Base-by-base conservation (phyloP, 495 filamentous ascomycete species). In the Daldinia loculata region DNA sequence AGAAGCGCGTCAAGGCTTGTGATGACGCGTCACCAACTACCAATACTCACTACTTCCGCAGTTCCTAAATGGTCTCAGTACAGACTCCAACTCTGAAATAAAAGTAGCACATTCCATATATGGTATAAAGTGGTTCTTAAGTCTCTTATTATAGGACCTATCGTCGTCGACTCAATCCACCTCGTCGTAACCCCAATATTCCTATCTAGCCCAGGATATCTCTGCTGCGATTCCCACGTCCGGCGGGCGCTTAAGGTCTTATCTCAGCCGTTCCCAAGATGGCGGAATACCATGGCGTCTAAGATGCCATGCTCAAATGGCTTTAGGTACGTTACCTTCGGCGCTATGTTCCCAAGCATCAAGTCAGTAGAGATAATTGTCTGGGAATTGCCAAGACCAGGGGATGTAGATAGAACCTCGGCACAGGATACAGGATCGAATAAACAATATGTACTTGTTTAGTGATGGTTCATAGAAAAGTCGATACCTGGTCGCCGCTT, bases 61-160 rank as follows among this genome's bases (percentile, higher is more conserved):
- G 8, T 32, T 19, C 15, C 11, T 15, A 60, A 22, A 52, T 7
- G 7, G 43, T 63, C 61, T 22, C 24, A 59, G 6, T 50, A 58
- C 39, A 43, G 29, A 59, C n/a, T 26, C 9, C 34, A 38, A 60
- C n/a, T 19, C 41, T 36, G 5, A 5, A 30, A 36, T 11, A 17
- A 22, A 24, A 63, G 15, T 67, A 67, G 48, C 56, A 67, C 64
- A 61, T 69, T 63, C 66, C 59, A 11, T 22, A 57, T 62, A 56
- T 32, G 32, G 66, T 51, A 52, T 14, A 58, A 48, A n/a, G 39
- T 34, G 29, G 50, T 60, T 15, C 15, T 34, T 45, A 34, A 29
- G 7, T 43, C 34, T 39, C 56, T 41, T 67, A 48, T 48, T 19
- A 12, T 3, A 24, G 43, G 2, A 9, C 3, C 19, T 36, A 36